Conservation (phyloP, 2,329 filamentous ascomycete genomes). For the Pseudogymnoascus sp. region DNA sequence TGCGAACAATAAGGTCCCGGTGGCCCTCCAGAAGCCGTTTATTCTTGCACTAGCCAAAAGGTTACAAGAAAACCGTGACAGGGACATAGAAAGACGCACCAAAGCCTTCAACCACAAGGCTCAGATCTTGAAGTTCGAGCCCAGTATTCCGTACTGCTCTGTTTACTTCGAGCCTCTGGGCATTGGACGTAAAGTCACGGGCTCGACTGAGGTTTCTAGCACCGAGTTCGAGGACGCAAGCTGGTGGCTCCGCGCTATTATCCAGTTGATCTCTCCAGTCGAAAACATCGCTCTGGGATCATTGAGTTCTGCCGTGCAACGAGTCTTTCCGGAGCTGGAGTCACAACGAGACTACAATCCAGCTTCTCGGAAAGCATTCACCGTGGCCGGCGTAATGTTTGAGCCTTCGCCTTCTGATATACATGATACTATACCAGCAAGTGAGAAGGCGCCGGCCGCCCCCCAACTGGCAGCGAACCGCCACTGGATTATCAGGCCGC, state of each 20-base stretch:
- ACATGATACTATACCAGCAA: neutral
- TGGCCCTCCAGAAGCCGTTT: conserved; percentile 56
- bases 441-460: neutral
- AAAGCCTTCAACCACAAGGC: conserved; percentile 42
- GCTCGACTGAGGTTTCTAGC: conserved; percentile 14
- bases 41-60: conserved; percentile 53
- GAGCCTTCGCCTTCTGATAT: neutral
- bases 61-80: conserved; percentile 36
- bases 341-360: neutral
- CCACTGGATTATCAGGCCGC: neutral
- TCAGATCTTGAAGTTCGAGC: conserved; percentile 24
- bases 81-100: conserved; percentile 45
- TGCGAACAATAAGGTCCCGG: conserved; percentile 51
- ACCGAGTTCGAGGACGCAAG: neutral
- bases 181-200: too few relatives aligned
- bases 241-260: conserved; percentile 26
- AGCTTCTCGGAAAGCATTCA: neutral
- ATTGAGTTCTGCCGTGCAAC: conserved; percentile 32
- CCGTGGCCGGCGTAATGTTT: neutral
- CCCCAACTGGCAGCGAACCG: neutral
- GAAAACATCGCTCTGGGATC: conserved; percentile 35
- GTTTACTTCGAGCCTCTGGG: neutral
- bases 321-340: conserved; percentile 32
- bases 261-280: conserved; percentile 40
- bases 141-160: conserved; percentile 26